Conservation (phyloP, 2,329 filamentous ascomycete species). For the Pseudopithomyces chartarum region DNA sequence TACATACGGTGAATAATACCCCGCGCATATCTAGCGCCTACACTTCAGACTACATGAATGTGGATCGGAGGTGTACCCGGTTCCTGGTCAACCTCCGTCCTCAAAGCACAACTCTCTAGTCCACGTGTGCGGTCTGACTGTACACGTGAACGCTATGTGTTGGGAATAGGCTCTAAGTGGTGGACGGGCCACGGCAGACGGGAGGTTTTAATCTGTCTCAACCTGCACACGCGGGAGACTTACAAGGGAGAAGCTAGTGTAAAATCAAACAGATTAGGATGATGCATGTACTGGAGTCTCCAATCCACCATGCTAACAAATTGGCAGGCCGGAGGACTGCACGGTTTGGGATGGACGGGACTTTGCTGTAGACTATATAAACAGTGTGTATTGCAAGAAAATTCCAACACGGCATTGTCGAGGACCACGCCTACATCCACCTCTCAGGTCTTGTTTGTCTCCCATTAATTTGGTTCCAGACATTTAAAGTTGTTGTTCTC, state of each 20-base stretch:
- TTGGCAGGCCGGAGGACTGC: not conserved
- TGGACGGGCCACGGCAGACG: not conserved
- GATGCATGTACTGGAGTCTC: not conserved
- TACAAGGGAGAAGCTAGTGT: slow-evolving; percentile 1
- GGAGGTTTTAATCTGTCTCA: not conserved
- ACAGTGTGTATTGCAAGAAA: not conserved
- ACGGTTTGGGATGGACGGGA: not conserved
- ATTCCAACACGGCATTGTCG: not conserved
- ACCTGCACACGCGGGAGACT: not conserved
- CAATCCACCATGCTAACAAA: not conserved
- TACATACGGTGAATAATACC: not conserved
- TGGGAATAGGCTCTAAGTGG: not conserved
- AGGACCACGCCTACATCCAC: not conserved
- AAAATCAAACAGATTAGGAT: not conserved
- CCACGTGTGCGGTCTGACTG: not conserved
- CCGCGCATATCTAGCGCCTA: not conserved
- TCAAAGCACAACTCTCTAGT: not conserved
- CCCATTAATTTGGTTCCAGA: slow-evolving; percentile 3
- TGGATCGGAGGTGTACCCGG: not conserved
- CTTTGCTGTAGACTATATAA: not conserved
- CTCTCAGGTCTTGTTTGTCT: not conserved
- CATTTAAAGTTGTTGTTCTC: not conserved
- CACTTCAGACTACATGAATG: not conserved
- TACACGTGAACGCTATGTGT: not conserved
- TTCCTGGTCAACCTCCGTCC: slow-evolving; percentile 1